phyloP scores from a whole-genome alignment of 176 grass and related monocot species.

The Triticum turgidum region DNA sequence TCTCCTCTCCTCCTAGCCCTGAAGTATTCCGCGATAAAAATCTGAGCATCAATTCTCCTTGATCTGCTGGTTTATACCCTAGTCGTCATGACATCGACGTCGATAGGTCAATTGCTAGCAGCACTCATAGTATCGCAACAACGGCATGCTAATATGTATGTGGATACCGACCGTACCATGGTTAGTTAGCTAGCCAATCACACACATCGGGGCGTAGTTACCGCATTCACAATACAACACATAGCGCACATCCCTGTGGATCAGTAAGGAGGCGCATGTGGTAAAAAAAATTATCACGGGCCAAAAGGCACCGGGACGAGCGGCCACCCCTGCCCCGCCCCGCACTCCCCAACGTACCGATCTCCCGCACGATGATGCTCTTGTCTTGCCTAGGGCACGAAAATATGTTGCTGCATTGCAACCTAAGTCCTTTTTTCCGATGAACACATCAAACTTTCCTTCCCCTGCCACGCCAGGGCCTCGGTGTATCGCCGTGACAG shows the following conservation, averaged over 20 bases:
- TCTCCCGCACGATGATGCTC: not conserved
- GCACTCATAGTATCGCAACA: not conserved
- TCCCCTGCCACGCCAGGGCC: not conserved
- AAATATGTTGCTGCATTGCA: not conserved
- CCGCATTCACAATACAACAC: not conserved
- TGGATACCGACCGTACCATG: not conserved
- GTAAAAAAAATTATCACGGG: not conserved
- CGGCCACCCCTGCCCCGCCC: not conserved
- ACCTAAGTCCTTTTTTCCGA: not conserved
- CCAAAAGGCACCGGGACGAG: conserved; percentile 7
- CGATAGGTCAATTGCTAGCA: not conserved
- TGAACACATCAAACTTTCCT: not conserved
- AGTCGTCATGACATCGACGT: not conserved
- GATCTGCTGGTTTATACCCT: conserved; percentile 14
- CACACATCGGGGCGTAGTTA: not conserved
- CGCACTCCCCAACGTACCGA: too few species aligned
- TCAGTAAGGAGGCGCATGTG: not conserved
- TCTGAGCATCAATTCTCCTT: conserved; percentile 23
- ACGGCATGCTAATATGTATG: not conserved
- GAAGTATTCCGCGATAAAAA: conserved; percentile 19
- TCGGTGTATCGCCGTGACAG: not conserved
- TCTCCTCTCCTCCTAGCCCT: not conserved
- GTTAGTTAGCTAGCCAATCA: not conserved
- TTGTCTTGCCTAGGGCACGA: not conserved
- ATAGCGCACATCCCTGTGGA: not conserved